Conservation (phyloP, 176 grass and related monocot genomes). For the Oryza punctata region DNA sequence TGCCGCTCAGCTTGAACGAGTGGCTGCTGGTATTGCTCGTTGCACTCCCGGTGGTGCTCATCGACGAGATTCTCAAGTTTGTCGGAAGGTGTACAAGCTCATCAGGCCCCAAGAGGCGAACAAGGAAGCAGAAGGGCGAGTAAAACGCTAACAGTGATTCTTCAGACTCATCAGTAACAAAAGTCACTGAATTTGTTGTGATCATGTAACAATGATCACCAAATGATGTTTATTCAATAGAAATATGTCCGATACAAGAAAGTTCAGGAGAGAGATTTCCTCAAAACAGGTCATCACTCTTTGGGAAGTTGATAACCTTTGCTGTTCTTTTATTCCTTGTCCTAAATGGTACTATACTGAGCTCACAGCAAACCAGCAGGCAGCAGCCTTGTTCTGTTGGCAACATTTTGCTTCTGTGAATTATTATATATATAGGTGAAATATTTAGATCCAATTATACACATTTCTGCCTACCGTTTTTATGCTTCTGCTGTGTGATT, state of each 20-base stretch:
- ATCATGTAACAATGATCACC: conserved; percentile 40
- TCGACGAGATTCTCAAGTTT: conserved; percentile 92
- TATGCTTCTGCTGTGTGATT: too few species aligned
- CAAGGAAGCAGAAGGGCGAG: conserved; percentile 73
- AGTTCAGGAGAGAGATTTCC: conserved; percentile 28
- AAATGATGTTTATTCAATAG: conserved; percentile 28
- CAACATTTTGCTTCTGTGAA: conserved; percentile 33
- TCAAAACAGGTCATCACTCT: background rate
- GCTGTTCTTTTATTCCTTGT: background rate
- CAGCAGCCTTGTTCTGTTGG: conserved; percentile 23
- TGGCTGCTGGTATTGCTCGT: conserved; percentile 87
- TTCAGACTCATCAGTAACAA: conserved; percentile 31
- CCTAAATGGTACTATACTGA: conserved; percentile 2
- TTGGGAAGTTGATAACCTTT: background rate
- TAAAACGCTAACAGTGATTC: conserved; percentile 49
- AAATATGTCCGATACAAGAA: conserved; percentile 39
- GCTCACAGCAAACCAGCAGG: conserved; percentile 24
- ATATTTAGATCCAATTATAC: background rate
- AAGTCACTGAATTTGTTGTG: conserved; percentile 37
- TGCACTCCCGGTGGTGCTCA: conserved; percentile 73
- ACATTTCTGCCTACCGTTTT: too few species aligned
- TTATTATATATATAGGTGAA: conserved; percentile 29
- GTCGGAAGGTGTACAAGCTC: conserved; percentile 57
- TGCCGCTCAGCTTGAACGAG: conserved; percentile 85
- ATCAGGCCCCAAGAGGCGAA: conserved; percentile 41